A percentile compares a stretch with the other conserved stretches of the same genome.
Conservation (phyloP, 192 early-diverging fungal species). For the Allomyces javanicus region DNA sequence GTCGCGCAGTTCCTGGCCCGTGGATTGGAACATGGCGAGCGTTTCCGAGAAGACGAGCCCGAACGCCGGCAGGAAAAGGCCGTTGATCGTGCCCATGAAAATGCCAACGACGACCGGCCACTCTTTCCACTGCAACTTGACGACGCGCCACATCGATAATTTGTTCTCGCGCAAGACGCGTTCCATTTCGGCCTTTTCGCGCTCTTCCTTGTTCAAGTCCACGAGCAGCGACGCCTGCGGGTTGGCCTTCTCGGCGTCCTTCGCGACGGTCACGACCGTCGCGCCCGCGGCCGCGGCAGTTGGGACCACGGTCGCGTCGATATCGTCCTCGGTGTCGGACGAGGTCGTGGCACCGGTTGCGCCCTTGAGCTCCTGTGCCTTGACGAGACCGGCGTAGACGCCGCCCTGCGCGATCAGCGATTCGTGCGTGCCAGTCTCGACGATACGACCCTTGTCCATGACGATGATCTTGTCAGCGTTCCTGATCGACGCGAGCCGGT, state of each 20-base stretch:
- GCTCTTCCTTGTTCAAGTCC: neutral
- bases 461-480: constrained; percentile 21
- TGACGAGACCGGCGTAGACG: constrained; percentile 14
- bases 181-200: constrained; percentile 7
- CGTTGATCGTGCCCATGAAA: neutral
- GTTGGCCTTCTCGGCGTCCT: neutral
- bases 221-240: neutral
- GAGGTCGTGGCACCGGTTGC: constrained; percentile 3
- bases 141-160: constrained; percentile 30
- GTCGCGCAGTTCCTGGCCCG: neutral
- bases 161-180: constrained; percentile 18
- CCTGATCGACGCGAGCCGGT: constrained; percentile 10
- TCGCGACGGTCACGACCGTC: neutral
- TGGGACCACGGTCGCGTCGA: neutral
- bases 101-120: constrained; percentile 11
- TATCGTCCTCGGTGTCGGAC: neutral
- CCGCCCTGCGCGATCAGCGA: constrained; percentile 7
- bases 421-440: constrained; percentile 18
- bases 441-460: constrained; percentile 16
- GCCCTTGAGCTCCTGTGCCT: constrained; percentile 16
- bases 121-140: constrained; percentile 30
- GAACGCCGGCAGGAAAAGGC: constrained; percentile 49
- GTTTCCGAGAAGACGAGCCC: constrained; percentile 32
- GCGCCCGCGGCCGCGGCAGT: neutral
- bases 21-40: neutral